Evolutionary conservation across 2,329 filamentous ascomycete species (phyloP), one percentile per base, ranked within the genome.

Genomic region (Phaeosphaeria sp.): DNA sequence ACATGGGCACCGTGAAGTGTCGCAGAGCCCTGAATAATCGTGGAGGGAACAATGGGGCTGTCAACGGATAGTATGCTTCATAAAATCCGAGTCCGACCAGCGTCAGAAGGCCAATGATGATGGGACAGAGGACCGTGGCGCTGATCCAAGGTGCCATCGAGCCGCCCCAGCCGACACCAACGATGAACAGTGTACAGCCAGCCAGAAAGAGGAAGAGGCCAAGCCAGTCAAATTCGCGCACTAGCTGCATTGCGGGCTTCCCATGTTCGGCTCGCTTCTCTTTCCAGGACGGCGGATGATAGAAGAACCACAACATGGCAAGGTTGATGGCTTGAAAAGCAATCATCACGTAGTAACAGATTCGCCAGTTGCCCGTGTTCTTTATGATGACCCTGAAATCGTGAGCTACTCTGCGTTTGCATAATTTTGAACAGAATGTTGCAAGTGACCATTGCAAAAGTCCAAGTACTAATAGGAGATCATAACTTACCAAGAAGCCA

Each of bases 221-320:
- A 18, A 69, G 24, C 67, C 69, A 74, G 55, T 74, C 70, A 30
- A 74, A 72, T 13, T 73, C 70, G 13, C 51, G 56, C 1, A 73
- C 40, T 1, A 72, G 48, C 30, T 72, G 64, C 15, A 56, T 27
- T 11, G 57, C 61, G 2, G 71, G 54, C 56, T 69, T 71, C 2
- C 71, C 66, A 45, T 74, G 67, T 36, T 65, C 59, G 4, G 47
- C 62, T 46, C 73, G 74, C 66, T 78, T 78, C 49, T 74, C 73
- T 39, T 66, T 66, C 60, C 75, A 77, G 11, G 73, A 68, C 5
- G 77, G 77, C 6, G 77, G 76, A 39, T 72, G 64, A 57, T 79
- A 78, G 61, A 78, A 71, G 55, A 72, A 61, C 17, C 60, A 55
- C 4, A 74, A 61, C 5, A 73, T 46, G 2, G 49, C 49, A 4